Evolutionary conservation across 1,284 basidiomycete species (phyloP), one percentile per base, ranked within the genome.

Genomic region (Coniferiporia weirii): DNA sequence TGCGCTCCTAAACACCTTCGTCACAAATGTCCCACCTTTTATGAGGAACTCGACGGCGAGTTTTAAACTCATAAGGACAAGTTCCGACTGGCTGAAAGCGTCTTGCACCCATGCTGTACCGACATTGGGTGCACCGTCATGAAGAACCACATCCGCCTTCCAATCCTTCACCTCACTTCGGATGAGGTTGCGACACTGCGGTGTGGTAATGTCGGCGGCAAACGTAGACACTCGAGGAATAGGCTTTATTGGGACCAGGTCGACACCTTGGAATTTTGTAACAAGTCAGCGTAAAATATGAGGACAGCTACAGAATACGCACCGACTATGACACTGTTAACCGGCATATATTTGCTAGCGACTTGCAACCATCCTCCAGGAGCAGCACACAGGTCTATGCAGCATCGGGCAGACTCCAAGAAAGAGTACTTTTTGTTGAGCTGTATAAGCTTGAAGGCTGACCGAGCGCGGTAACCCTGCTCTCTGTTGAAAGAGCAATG

Each of bases 291-390:
- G 51, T 27, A 27, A 54, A 63, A 56, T 54, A 20, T 17, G 46
- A 22, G 56, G 54, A 51, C 55, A 43, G 58, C 7, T 27, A 48
- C 15, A 15, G 19, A 10, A 61, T 15, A 75, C 85, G 68, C 66
- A 85, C 96, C 97, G 69, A 99, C 85, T 68, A 99, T 99, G 63
- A 98, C 79, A 69, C 91, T 93, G 70, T 95, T 97, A 48, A 85
- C 79, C 1, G 96, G 95, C 96, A 99, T 99, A 73, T 95, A 94
- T 76, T 98, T 99, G 77, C 89, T 92, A 47, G 96, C 95, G 17
- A 99, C 97, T 73, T 99, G 97, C 3, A 99, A 81, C 97, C 97
- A 99, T 72, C 97, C 97, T 70, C 97, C 97, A 5, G 97, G 97
- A 7, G 97, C 97, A 52, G 97, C 97, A 76, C 97, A 99, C 54